Percentiles rank a stretch among this genome's conserved stretches.
Conservation (phyloP, 495 filamentous ascomycete species). For the Talaromyces nanjingensis region DNA sequence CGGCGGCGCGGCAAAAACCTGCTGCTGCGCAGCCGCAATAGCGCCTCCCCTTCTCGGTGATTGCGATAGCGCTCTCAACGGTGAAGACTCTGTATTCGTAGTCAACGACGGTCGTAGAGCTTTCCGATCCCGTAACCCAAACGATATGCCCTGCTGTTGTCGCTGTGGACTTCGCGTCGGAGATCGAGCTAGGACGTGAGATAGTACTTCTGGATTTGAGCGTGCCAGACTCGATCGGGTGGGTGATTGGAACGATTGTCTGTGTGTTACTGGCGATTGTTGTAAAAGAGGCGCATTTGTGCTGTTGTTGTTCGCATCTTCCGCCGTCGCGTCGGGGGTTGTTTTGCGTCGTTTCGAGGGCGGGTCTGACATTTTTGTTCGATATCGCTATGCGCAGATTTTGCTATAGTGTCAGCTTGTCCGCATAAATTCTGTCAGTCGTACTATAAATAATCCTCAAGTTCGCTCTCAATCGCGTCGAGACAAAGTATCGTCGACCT, state of each 20-base stretch:
- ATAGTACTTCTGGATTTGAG: conserved; percentile 53
- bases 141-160: conserved; percentile 15
- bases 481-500: not conserved
- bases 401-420: not conserved
- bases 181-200: conserved; percentile 37
- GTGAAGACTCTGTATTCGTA: conserved; percentile 27
- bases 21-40: conserved; percentile 26
- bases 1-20: conserved; percentile 31
- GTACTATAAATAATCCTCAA: not conserved
- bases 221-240: conserved; percentile 58
- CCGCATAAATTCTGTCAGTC: not conserved
- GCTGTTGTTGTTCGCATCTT: conserved; percentile 17
- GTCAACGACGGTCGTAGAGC: conserved; percentile 32
- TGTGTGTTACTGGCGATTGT: conserved; percentile 21
- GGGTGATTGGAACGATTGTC: conserved; percentile 59
- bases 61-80: conserved; percentile 25
- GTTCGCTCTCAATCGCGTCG: not conserved
- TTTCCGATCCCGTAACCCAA: conserved; percentile 31
- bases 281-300: not conserved
- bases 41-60: conserved; percentile 24
- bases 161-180: conserved; percentile 18
- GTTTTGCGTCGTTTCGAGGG: conserved; percentile 60
- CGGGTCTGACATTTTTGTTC: conserved; percentile 39
- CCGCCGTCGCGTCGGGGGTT: conserved; percentile 22
- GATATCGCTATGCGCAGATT: not conserved